Conservation (phyloP, 2,329 filamentous ascomycete genomes). For the Calonectria pteridis region DNA sequence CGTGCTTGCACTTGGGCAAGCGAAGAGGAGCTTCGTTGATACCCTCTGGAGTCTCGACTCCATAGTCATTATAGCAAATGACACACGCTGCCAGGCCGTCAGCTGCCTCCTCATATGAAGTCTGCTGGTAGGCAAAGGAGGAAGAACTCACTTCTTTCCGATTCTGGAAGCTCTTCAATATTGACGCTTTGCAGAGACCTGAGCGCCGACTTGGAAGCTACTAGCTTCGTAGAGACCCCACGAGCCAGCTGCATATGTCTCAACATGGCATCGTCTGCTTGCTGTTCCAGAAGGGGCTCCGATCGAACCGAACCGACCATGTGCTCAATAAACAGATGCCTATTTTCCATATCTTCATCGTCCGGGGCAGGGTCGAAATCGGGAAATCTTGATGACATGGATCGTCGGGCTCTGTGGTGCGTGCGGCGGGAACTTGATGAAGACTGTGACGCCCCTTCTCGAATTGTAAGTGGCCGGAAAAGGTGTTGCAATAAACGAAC, state of each 20-base stretch:
- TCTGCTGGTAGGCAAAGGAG: not conserved
- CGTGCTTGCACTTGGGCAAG: slow-evolving; percentile 72
- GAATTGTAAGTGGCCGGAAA: slow-evolving; percentile 24
- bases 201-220: slow-evolving; percentile 62
- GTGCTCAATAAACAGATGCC: slow-evolving; percentile 31
- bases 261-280: slow-evolving; percentile 50
- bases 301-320: slow-evolving; percentile 18
- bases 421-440: slow-evolving; percentile 43
- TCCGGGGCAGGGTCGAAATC: slow-evolving; percentile 39
- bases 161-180: slow-evolving; percentile 58
- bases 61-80: slow-evolving; percentile 75
- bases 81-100: slow-evolving; percentile 62
- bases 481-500: not conserved
- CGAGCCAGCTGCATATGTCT: slow-evolving; percentile 61
- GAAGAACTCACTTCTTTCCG: slow-evolving; percentile 59
- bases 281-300: slow-evolving; percentile 27
- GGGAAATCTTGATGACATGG: slow-evolving; percentile 38
- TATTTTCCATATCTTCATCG: slow-evolving; percentile 35
- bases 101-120: slow-evolving; percentile 5
- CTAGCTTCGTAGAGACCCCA: slow-evolving; percentile 58
- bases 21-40: slow-evolving; percentile 68
- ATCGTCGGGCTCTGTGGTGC: slow-evolving; percentile 44
- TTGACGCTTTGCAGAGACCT: slow-evolving; percentile 61
- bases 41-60: slow-evolving; percentile 68
- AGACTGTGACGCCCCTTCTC: slow-evolving; percentile 37